Evolutionary conservation across 208 protist genomes (phyloP).

Genomic region (Crithidia fasciculata): DNA sequence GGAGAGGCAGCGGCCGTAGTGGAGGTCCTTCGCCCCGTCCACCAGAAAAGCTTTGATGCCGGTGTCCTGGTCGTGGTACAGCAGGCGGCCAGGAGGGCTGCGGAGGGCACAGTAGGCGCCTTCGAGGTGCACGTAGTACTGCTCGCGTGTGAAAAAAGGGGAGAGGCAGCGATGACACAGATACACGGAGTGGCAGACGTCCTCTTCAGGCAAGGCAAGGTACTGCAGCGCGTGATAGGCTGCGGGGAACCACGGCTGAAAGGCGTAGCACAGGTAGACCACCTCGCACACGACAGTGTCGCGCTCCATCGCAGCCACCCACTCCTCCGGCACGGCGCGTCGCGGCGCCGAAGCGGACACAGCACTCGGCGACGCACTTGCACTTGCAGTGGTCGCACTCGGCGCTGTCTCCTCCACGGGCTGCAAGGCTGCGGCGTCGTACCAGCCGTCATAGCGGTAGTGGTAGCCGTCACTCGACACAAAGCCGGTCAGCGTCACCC

Average conservation of each 20-base stretch:
- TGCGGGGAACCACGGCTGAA: constrained; percentile 63
- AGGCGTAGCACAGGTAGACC: constrained; percentile 70
- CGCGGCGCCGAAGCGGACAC: not conserved
- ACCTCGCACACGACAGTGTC: constrained; percentile 66
- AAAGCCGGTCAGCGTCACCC: constrained; percentile 30
- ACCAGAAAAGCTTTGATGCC: constrained; percentile 52
- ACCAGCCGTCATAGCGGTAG: constrained; percentile 79
- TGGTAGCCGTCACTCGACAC: constrained; percentile 60
- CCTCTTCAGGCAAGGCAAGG: constrained; percentile 51
- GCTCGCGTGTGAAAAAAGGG: constrained; percentile 58
- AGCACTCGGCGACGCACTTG: not conserved
- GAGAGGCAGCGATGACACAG: constrained; percentile 76
- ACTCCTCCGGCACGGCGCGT: constrained; percentile 38
- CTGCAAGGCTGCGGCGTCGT: constrained; percentile 35
- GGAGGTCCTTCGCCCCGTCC: constrained; percentile 71
- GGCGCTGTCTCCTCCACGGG: not conserved
- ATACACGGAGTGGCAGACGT: constrained; percentile 70
- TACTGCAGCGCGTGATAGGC: constrained; percentile 62
- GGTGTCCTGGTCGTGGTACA: constrained; percentile 54
- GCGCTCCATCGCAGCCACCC: constrained; percentile 60
- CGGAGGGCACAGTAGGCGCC: constrained; percentile 52
- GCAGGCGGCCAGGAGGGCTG: constrained; percentile 47
- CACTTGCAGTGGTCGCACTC: not conserved
- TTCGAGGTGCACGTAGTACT: constrained; percentile 50
- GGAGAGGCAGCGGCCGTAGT: constrained; percentile 67